These are phyloP conservation scores for Chaetomium strumarium DNA, from an alignment of 2,329 filamentous ascomycete genomes.

Conservation along the genomic window DNA sequence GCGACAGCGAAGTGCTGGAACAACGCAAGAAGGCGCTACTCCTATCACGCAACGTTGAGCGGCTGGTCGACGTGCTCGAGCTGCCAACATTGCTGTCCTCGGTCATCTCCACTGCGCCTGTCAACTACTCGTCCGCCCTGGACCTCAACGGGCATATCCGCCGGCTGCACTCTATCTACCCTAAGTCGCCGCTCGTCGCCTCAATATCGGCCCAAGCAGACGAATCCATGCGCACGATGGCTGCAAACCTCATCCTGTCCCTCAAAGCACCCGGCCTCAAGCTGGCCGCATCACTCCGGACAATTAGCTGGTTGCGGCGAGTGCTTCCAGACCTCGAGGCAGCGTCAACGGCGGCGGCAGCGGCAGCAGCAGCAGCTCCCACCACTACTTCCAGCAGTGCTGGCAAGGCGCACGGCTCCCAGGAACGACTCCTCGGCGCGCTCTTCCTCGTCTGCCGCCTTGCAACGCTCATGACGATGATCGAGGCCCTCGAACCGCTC, in stretches of 20 bases:
- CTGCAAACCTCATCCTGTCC: constrained; percentile 71
- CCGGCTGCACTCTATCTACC: constrained; percentile 75
- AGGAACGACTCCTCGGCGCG: constrained; percentile 68
- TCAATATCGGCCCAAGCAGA: constrained; percentile 74
- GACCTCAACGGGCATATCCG: constrained; percentile 93
- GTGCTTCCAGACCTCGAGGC: constrained; percentile 73
- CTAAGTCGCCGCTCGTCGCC: constrained; percentile 66
- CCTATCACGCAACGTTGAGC: constrained; percentile 79
- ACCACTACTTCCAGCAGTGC: constrained; percentile 12
- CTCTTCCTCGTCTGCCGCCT: constrained; percentile 85
- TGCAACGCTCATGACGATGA: constrained; percentile 69
- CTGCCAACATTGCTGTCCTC: constrained; percentile 80
- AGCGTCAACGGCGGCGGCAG: constrained; percentile 6
- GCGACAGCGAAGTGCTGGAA: constrained; percentile 63
- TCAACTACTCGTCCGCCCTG: constrained; percentile 81
- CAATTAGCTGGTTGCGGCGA: constrained; percentile 82
- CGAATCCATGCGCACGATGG: constrained; percentile 81
- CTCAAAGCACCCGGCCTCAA: constrained; percentile 76
- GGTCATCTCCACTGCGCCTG: constrained; percentile 58
- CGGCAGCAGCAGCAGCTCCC: constrained; percentile 6
- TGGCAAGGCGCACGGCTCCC: constrained; percentile 27
- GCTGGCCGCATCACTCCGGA: constrained; percentile 82
- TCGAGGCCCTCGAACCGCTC: constrained; percentile 78
- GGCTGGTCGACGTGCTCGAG: constrained; percentile 85
- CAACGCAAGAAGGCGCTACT: constrained; percentile 74